Evolutionary conservation across 371 early-diverging fungal genomes (phyloP), one percentile per base, ranked within the genome.

Genomic region (Mucor mucedo): DNA sequence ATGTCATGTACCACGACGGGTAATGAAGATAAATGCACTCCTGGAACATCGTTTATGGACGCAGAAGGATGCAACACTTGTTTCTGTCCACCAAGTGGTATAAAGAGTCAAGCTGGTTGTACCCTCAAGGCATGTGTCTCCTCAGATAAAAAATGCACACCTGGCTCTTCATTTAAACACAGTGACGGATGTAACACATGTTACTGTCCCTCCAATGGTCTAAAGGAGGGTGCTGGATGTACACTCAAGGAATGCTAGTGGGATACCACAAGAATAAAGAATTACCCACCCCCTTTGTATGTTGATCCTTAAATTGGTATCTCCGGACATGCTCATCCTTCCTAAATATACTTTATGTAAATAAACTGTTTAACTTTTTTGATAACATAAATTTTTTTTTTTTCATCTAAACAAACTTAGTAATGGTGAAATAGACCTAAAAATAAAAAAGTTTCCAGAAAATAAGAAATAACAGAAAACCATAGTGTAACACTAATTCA

Each of bases 21-120:
- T 27, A 13, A 30, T 30, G 13, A 9, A 2, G 39, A 53, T 7
- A 28, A 14, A 1, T 61, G 49, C 35, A 47, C 35, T n/a, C 21
- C 27, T 44, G 61, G 61, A 1, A 13, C 14, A 13, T 1, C 42
- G 1, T 61, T 61, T 11, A 35, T 39, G 9, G 52, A 30, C 21
- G 8, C 21, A 21, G 61, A 61, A 5, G 45, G 32, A 3, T 61
- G 61, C 44, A 52, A 53, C 29, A 30, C 27, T 0, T 61, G 61
- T 27, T 3, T 2, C 7, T 61, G 61, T 32, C 60, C 60, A 16
- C 0, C 13, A 16, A 52, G 33, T 33, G 61, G 61, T 4, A 33
- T 29, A 33, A 52, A 35, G 45, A 38, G 13, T 27, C 33, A 61
- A 16, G 61, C 54, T 9, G 39, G 38, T n/a, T 62, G 62, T 39